Evolutionary conservation across 1,139 yeast species (phyloP), one percentile per base, ranked within the genome.

Genomic region (Candida glucosophila): DNA sequence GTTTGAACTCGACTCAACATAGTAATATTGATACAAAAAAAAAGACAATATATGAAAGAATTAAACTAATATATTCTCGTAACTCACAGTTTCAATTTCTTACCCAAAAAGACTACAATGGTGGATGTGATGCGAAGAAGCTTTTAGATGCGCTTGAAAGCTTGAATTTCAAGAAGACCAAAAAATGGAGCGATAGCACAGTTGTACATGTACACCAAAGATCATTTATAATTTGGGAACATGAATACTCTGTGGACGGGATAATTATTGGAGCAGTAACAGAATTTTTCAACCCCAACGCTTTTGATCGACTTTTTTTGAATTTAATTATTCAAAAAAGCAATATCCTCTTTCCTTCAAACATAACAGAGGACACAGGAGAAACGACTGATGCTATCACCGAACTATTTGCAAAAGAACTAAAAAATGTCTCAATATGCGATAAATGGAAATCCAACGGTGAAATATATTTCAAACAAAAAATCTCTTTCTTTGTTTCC

Each of bases 371-470:
- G 15, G 25, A 27, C 22, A 23, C 24, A 20, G 11, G 23, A 17
- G 20, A 28, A 8, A 24, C 24, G 19, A 39, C 58, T 3, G 30
- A 40, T 3, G 15, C 32, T 5, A 41, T 61, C 27, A 40, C 55
- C 4, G 39, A 44, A 2, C 31, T 37, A 23, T 73, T 71, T 43
- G 73, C 55, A 9, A 36, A 42, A 0, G 50, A 50, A 14, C 47
- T 73, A 43, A 72, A 70, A 37, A 68, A 72, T 37, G 56, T 71
- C 3, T 58, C 65, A 11, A 41, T 40, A 3, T 42, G 50, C 22
- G 79, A 73, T 36, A 48, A 62, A 40, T 73, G 79, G 79, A 51
- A 52, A 8, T 34, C 37, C 6, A 58, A 57, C 4, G 77, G 78
- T 3, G 51, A 56, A 23, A 50, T 41, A 0, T 52, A 55, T 32